A percentile compares a stretch with the other conserved stretches of the same genome.
phyloP scores from a whole-genome alignment of 2,329 filamentous ascomycete species.

The Fusarium torulosum region DNA sequence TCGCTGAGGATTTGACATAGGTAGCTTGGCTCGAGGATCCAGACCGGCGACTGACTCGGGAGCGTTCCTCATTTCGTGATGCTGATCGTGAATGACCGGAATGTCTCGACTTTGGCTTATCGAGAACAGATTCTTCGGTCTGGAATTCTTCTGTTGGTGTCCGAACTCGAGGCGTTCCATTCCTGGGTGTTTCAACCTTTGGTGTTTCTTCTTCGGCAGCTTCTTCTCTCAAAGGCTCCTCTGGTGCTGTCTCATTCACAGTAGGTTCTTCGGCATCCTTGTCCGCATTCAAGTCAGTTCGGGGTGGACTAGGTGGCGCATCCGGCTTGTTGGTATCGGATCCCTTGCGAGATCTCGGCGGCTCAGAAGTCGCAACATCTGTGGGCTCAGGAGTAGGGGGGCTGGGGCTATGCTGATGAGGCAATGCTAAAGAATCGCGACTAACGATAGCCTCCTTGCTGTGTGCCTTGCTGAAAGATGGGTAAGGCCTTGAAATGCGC shows the following conservation, averaged over 20 bases:
- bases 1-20: constrained; percentile 57
- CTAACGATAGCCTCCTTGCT: constrained; percentile 86
- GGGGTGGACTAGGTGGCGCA: constrained; percentile 72
- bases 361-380: constrained; percentile 48
- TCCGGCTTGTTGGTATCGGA: constrained; percentile 56
- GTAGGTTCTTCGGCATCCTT: constrained; percentile 47
- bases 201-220: constrained; percentile 48
- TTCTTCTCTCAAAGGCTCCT: constrained; percentile 48
- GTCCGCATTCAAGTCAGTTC: constrained; percentile 69
- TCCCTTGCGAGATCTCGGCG: constrained; percentile 19
- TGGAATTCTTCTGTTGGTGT: constrained; percentile 37
- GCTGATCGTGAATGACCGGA: constrained; percentile 59
- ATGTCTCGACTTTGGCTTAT: constrained; percentile 59
- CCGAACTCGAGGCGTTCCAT: constrained; percentile 23
- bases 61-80: constrained; percentile 63
- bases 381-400: constrained; percentile 78
- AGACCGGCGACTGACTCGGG: constrained; percentile 67
- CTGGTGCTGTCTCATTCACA: constrained; percentile 50
- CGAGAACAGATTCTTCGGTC: constrained; percentile 48
- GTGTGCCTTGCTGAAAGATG: constrained; percentile 88
- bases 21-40: constrained; percentile 70
- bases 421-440: constrained; percentile 62
- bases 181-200: constrained; percentile 22
- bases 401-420: constrained; percentile 59
- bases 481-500: constrained; percentile 75